Percentiles rank a stretch among this genome's conserved stretches.
Evolutionary conservation across 2,329 filamentous ascomycete species (phyloP).

Genomic region (Hypomyces perniciosus): DNA sequence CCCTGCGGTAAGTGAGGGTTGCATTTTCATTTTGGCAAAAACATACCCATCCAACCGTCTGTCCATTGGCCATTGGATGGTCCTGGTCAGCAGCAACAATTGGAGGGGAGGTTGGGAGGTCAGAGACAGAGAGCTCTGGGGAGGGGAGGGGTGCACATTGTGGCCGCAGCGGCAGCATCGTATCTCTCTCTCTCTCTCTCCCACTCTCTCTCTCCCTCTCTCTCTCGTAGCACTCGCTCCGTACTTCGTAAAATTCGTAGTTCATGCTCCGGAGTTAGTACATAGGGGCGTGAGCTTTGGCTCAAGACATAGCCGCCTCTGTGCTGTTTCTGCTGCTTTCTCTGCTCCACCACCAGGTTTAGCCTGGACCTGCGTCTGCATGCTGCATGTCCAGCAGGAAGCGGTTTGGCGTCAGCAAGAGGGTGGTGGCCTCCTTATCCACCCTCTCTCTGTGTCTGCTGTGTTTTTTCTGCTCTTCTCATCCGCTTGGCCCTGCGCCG

Average conservation of each 20-base stretch:
- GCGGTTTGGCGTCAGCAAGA: constrained; percentile 8
- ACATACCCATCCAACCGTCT: background rate
- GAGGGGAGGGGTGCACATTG: no score
- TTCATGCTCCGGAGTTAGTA: no score
- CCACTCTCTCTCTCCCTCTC: no score
- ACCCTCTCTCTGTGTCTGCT: background rate
- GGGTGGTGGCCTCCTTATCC: background rate
- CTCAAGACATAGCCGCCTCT: no score
- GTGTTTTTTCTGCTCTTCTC: background rate
- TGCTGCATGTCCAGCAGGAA: constrained; percentile 14
- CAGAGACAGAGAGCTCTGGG: no score
- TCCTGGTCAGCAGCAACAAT: background rate
- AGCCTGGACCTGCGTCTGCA: constrained; percentile 16
- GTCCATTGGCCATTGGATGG: no score
- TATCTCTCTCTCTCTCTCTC: no score
- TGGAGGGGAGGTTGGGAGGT: no score
- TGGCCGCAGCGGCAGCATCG: no score
- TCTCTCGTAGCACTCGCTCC: no score
- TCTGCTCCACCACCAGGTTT: constrained; percentile 6
- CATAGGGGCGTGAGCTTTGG: no score
- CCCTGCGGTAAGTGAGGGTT: background rate
- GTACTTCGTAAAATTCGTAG: no score
- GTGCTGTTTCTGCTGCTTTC: background rate
- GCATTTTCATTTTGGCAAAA: background rate
- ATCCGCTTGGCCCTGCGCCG: background rate